Conservation (phyloP, 345 rosid species). For the Corymbia maculata region DNA sequence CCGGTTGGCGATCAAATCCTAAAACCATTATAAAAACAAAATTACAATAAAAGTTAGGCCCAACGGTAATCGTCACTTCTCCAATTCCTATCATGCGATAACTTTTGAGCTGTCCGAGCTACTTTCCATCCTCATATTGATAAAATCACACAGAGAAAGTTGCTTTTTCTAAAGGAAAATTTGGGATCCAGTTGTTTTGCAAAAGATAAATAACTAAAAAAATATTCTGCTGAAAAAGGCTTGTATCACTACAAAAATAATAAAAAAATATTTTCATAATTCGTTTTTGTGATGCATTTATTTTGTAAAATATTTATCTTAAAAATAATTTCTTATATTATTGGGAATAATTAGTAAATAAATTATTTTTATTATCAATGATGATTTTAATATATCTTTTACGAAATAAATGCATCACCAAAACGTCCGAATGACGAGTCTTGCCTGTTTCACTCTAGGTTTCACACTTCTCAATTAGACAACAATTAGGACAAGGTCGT, state of each 20-base stretch:
- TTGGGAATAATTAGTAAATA: too few species aligned
- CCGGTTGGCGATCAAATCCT: not conserved
- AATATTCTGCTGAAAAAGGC: not conserved
- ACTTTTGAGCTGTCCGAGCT: not conserved
- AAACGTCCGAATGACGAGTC: not conserved
- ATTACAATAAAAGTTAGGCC: not conserved
- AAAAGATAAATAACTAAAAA: too few species aligned
- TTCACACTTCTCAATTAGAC: not conserved
- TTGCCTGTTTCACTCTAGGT: not conserved
- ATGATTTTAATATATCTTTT: too few species aligned
- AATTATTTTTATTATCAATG: too few species aligned
- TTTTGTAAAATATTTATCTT: too few species aligned
- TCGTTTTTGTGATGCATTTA: too few species aligned
- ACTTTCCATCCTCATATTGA: not conserved
- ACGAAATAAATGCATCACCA: too few species aligned
- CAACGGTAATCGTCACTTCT: not conserved
- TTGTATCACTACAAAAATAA: too few species aligned
- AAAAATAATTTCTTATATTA: too few species aligned
- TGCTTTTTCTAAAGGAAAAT: not conserved
- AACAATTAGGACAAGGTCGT: not conserved
- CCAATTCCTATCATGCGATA: not conserved
- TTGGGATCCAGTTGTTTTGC: rapidly evolving
- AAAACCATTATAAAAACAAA: not conserved
- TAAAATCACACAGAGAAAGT: not conserved
- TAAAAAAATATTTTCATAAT: too few species aligned